These are phyloP conservation scores for Pythium rishiriense DNA, from an alignment of 352 stramenopile species.

Conservation along the genomic window DNA sequence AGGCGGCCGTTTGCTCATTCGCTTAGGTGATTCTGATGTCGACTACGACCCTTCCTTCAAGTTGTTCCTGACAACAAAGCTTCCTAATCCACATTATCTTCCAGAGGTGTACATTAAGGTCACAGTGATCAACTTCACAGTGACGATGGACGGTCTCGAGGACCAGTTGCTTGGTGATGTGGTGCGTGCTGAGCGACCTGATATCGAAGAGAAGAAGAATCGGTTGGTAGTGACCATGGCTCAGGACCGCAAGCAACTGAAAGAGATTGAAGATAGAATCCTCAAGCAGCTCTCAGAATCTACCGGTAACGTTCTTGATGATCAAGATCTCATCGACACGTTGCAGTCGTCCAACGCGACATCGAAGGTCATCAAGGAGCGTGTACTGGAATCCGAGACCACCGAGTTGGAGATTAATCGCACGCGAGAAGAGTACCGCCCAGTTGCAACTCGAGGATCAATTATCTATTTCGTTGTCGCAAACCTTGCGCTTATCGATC, in stretches of 20 bases:
- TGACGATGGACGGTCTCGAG: constrained; percentile 93
- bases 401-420: constrained; percentile 92
- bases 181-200: constrained; percentile 89
- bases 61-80: constrained; percentile 90
- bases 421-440: constrained; percentile 88
- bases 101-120: constrained; percentile 96
- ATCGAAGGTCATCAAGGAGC: constrained; percentile 87
- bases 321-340: constrained; percentile 89
- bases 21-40: constrained; percentile 90
- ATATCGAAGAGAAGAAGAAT: constrained; percentile 95
- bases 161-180: constrained; percentile 92
- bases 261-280: constrained; percentile 93
- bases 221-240: constrained; percentile 92
- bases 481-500: constrained; percentile 90
- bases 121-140: constrained; percentile 96
- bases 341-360: constrained; percentile 86
- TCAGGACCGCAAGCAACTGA: constrained; percentile 91
- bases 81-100: constrained; percentile 94
- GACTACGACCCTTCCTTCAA: constrained; percentile 93
- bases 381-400: constrained; percentile 88
- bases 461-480: constrained; percentile 96
- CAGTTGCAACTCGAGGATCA: constrained; percentile 88
- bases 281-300: constrained; percentile 91
- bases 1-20: constrained; percentile 85
- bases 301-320: constrained; percentile 91